A percentile compares a stretch with the other conserved stretches of the same genome.
Conservation (phyloP, 78 protist species). For the Anaeramoeba flamelloides region DNA sequence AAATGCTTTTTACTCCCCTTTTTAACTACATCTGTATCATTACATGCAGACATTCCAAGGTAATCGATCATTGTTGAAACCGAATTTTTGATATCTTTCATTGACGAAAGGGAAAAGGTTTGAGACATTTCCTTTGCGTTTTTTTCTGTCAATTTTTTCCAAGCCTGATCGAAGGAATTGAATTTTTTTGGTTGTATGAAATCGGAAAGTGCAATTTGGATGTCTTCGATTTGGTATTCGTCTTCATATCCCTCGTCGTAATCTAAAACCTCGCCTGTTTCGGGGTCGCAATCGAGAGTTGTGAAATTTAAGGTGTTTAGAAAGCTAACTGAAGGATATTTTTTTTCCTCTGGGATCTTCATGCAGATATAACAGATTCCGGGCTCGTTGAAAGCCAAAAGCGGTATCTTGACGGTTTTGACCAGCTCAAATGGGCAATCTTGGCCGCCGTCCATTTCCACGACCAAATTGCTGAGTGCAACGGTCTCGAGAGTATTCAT, state of each 20-base stretch:
- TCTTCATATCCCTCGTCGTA: not conserved
- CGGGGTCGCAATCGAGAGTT: not conserved
- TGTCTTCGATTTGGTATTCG: not conserved
- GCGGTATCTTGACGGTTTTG: not conserved
- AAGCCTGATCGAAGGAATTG: not conserved
- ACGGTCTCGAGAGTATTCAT: not conserved
- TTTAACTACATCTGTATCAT: not conserved
- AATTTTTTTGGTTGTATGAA: not conserved
- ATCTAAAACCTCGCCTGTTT: not conserved
- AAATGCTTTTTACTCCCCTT: not conserved
- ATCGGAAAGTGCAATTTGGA: not conserved
- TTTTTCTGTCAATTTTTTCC: not conserved
- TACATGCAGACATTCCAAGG: not conserved
- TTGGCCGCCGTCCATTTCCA: not conserved
- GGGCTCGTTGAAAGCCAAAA: not conserved
- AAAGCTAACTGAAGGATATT: not conserved
- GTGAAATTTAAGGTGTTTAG: not conserved
- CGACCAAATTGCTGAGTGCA: not conserved
- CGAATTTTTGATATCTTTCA: not conserved
- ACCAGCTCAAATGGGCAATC: not conserved
- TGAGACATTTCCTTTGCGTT: not conserved
- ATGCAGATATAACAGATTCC: not conserved
- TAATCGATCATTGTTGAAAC: not conserved
- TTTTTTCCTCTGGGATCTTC: not conserved
- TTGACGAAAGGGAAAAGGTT: not conserved